phyloP scores from a whole-genome alignment of 495 filamentous ascomycete genomes.

The Daldinia bambusicola region DNA sequence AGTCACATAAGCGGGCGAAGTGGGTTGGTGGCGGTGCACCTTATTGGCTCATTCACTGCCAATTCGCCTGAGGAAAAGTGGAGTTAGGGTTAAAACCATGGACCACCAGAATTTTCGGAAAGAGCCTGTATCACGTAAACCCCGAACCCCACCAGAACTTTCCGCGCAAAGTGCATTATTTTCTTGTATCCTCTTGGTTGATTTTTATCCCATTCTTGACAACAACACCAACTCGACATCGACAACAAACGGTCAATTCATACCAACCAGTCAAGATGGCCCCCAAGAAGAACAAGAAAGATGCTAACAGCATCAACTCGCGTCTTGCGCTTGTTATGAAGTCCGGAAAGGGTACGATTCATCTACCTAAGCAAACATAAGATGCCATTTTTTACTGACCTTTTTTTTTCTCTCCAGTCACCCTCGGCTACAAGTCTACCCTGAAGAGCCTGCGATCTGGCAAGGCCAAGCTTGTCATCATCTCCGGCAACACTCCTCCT shows the following conservation, averaged over 20 bases:
- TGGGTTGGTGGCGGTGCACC: conserved; percentile 30
- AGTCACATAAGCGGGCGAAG: conserved; percentile 43
- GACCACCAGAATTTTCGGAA: conserved; percentile 34
- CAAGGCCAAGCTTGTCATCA: conserved; percentile 80
- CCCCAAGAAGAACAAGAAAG: conserved; percentile 94
- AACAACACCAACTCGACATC: conserved; percentile 39
- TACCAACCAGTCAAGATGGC: conserved; percentile 69
- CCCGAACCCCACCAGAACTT: conserved; percentile 27
- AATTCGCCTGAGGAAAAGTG: conserved; percentile 44
- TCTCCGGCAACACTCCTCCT: conserved; percentile 94
- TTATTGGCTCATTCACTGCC: conserved; percentile 37
- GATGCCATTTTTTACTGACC: conserved; percentile 29
- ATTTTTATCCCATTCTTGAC: conserved; percentile 36
- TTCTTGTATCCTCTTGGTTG: conserved; percentile 17
- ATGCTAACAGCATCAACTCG: conserved; percentile 74
- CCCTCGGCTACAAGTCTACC: conserved; percentile 93
- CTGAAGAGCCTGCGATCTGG: conserved; percentile 92
- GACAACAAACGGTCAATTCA: conserved; percentile 17
- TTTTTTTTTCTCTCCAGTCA: conserved; percentile 60
- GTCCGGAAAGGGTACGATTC: conserved; percentile 78
- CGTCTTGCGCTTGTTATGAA: conserved; percentile 92
- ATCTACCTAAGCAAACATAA: conserved; percentile 34
- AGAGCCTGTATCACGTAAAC: conserved; percentile 3
- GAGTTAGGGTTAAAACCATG: conserved; percentile 57
- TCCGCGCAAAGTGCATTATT: conserved; percentile 13